phyloP scores from a whole-genome alignment of 345 rosid species.

The Raphanus raphanistrum region DNA sequence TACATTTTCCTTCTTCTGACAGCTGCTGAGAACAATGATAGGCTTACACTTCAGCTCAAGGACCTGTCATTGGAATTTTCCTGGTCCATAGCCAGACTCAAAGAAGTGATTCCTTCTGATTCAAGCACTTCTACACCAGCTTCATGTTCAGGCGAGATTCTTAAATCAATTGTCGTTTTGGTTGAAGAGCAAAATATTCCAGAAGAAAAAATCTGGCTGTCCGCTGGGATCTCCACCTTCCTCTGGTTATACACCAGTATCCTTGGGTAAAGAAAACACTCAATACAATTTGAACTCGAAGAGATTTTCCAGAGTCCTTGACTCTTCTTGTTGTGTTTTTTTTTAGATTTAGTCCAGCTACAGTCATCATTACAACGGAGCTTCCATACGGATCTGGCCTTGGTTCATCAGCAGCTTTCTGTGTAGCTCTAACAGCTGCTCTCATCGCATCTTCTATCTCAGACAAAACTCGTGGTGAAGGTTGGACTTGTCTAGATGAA shows the following conservation, averaged over 20 bases:
- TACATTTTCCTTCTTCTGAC: slow-evolving; percentile 19
- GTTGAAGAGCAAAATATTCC: slow-evolving; percentile 74
- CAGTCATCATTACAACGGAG: slow-evolving; percentile 64
- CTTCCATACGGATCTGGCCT: slow-evolving; percentile 92
- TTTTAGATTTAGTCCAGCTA: slow-evolving; percentile 76
- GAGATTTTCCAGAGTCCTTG: background rate
- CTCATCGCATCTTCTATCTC: slow-evolving; percentile 56
- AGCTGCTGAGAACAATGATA: slow-evolving; percentile 59
- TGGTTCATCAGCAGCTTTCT: slow-evolving; percentile 89
- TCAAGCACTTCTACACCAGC: slow-evolving; percentile 49
- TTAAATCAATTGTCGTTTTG: slow-evolving; percentile 52
- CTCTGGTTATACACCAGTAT: slow-evolving; percentile 87
- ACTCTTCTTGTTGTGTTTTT: slow-evolving; percentile 1
- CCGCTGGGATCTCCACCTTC: slow-evolving; percentile 76
- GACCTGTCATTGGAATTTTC: slow-evolving; percentile 69
- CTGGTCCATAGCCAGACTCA: slow-evolving; percentile 69
- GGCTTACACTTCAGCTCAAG: slow-evolving; percentile 59
- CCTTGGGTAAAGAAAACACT: slow-evolving; percentile 56
- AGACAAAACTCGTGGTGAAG: slow-evolving; percentile 40
- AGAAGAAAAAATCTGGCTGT: slow-evolving; percentile 62
- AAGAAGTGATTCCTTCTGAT: slow-evolving; percentile 48
- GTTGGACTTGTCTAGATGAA: slow-evolving; percentile 59
- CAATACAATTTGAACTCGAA: background rate
- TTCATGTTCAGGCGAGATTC: slow-evolving; percentile 53
- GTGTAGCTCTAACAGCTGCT: slow-evolving; percentile 79